Evolutionary conservation across 2,329 filamentous ascomycete species (phyloP).

Genomic region (Dothistroma septosporum): DNA sequence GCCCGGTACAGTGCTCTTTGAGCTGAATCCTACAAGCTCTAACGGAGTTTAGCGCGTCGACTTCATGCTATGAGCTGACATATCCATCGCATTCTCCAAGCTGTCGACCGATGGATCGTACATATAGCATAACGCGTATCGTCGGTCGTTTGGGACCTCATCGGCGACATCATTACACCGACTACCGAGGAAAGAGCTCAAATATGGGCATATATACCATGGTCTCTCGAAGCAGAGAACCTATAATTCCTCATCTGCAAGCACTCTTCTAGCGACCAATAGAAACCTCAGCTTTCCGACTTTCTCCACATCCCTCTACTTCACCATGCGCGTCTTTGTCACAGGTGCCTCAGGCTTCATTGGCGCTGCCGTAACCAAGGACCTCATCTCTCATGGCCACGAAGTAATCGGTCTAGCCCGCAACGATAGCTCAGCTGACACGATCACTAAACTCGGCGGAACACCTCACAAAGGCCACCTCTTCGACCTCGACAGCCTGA

Average conservation of each 20-base stretch:
- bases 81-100: neutral
- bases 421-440: conserved; percentile 32
- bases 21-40: neutral
- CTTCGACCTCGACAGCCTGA: conserved; percentile 37
- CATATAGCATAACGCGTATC: neutral
- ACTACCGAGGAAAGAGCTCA: neutral
- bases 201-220: neutral
- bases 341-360: conserved; percentile 44
- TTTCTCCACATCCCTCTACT: neutral
- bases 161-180: neutral
- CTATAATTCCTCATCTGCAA: no score
- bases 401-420: conserved; percentile 43
- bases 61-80: neutral
- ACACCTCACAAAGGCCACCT: conserved; percentile 42
- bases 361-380: conserved; percentile 37
- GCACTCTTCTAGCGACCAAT: no score
- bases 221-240: no score
- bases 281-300: neutral
- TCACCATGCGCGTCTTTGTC: conserved; percentile 30
- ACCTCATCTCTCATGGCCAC: conserved; percentile 40
- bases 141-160: no score
- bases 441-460: conserved; percentile 39
- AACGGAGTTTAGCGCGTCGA: neutral
- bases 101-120: neutral
- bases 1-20: no score